Percentiles rank a stretch among this genome's conserved stretches.
Evolutionary conservation across 495 filamentous ascomycete genomes (phyloP).

Genomic region (Podospora appendiculata): DNA sequence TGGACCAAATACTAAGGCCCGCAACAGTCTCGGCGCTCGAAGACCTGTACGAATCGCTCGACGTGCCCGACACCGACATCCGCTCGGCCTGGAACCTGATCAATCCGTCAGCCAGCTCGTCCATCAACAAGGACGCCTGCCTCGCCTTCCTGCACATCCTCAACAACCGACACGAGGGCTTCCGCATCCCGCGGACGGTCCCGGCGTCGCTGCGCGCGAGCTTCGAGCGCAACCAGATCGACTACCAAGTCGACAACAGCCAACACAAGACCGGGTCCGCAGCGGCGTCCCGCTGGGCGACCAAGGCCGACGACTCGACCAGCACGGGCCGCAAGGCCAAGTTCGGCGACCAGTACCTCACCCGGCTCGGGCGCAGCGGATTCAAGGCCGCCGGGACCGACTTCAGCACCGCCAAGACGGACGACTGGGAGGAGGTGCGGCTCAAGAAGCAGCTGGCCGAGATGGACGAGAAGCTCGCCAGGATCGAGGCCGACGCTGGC

Average conservation of each 20-base stretch:
- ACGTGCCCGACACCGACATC: slow-evolving; percentile 93
- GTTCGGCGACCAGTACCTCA: slow-evolving; percentile 95
- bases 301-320: slow-evolving; percentile 64
- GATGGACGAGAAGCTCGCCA: slow-evolving; percentile 44
- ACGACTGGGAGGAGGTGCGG: slow-evolving; percentile 96
- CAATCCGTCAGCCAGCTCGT: slow-evolving; percentile 69
- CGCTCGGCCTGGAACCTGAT: slow-evolving; percentile 94
- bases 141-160: slow-evolving; percentile 95
- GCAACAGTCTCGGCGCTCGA: slow-evolving; percentile 67
- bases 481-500: slow-evolving; percentile 48
- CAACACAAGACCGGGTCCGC: slow-evolving; percentile 17
- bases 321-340: slow-evolving; percentile 81
- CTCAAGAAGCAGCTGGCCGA: slow-evolving; percentile 80
- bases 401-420: slow-evolving; percentile 64
- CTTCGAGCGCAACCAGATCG: slow-evolving; percentile 90
- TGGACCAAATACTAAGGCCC: slow-evolving; percentile 3
- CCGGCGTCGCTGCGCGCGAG: slow-evolving; percentile 81
- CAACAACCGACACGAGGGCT: slow-evolving; percentile 90
- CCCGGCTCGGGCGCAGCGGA: slow-evolving; percentile 70
- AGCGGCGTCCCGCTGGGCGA: slow-evolving; percentile 53
- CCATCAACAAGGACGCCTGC: slow-evolving; percentile 88
- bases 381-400: slow-evolving; percentile 78
- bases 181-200: slow-evolving; percentile 86
- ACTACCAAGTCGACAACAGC: slow-evolving; percentile 79
- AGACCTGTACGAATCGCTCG: slow-evolving; percentile 80